These are phyloP conservation scores for Pterocarpus santalinus DNA, from an alignment of 306 rosid species.

Conservation along the genomic window DNA sequence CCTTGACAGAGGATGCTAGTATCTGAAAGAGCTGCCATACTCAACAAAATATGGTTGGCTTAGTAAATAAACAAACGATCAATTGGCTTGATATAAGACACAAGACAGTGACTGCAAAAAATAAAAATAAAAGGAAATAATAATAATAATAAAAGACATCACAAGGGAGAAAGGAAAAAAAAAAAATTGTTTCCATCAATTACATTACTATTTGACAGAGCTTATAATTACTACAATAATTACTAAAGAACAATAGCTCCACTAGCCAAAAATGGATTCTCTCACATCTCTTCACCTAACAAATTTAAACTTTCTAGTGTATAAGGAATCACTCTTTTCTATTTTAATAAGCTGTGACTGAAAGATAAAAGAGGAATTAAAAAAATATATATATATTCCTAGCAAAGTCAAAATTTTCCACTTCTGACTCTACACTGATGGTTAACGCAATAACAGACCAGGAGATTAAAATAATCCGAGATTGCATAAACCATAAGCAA, in stretches of 20 bases:
- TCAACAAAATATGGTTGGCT: conserved; percentile 4
- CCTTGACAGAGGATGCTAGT: not conserved
- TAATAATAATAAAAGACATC: not conserved
- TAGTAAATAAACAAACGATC: conserved; percentile 12
- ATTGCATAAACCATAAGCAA: conserved; percentile 52
- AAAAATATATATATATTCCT: conserved; percentile 48
- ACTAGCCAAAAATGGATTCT: conserved; percentile 58
- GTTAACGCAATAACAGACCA: conserved; percentile 43
- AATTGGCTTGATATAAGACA: not conserved
- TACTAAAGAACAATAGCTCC: conserved; percentile 54
- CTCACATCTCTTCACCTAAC: conserved; percentile 55
- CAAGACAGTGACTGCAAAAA: not conserved
- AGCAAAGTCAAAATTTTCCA: conserved; percentile 68
- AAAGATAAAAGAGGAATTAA: conserved; percentile 27
- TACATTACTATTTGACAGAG: conserved; percentile 46
- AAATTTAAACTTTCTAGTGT: conserved; percentile 54
- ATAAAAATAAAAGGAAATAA: not conserved
- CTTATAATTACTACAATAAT: conserved; percentile 63
- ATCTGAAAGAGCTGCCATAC: not conserved
- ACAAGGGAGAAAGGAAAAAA: not conserved
- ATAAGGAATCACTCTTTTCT: conserved; percentile 53
- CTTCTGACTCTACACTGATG: conserved; percentile 62
- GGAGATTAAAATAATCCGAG: conserved; percentile 38
- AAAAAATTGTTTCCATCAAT: conserved; percentile 36
- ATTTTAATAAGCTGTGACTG: conserved; percentile 52